These are phyloP conservation scores for Phenoliferia sp. DNA, from an alignment of 1,284 basidiomycete species.

Conservation along the genomic window DNA sequence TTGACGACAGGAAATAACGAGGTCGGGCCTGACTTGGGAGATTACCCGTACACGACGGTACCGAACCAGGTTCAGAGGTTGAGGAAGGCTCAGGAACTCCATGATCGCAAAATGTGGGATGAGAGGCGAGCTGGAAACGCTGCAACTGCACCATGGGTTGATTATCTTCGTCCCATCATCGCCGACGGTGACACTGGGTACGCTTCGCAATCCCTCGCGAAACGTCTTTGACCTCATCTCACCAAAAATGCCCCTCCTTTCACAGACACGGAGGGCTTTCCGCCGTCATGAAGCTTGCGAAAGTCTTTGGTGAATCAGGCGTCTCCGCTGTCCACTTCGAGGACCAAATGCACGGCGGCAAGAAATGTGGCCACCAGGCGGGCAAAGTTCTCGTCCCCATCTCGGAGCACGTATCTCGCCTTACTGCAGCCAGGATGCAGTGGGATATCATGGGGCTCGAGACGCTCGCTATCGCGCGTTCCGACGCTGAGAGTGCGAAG, in stretches of 20 bases:
- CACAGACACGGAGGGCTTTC: constrained; percentile 55
- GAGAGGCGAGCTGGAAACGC: constrained; percentile 49
- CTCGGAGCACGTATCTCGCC: constrained; percentile 71
- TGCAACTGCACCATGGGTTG: constrained; percentile 47
- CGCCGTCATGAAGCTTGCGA: constrained; percentile 65
- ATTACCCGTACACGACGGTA: constrained; percentile 60
- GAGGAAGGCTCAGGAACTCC: constrained; percentile 59
- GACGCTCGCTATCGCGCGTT: constrained; percentile 68
- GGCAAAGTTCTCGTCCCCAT: constrained; percentile 66
- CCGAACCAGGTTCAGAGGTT: constrained; percentile 60
- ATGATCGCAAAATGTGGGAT: constrained; percentile 54
- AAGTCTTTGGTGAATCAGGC: constrained; percentile 68
- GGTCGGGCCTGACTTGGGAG: constrained; percentile 93
- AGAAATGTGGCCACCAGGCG: constrained; percentile 61
- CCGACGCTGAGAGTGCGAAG: constrained; percentile 82
- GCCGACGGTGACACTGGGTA: constrained; percentile 54
- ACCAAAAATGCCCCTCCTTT: neutral
- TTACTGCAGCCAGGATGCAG: constrained; percentile 69
- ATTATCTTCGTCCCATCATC: constrained; percentile 46
- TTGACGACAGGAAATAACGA: constrained; percentile 89
- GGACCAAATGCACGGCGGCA: constrained; percentile 69
- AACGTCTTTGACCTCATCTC: neutral
- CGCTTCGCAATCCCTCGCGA: constrained; percentile 33
- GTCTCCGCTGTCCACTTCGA: constrained; percentile 62
- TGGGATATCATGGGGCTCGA: constrained; percentile 74